A percentile compares a stretch with the other conserved stretches of the same genome.
These are phyloP conservation scores for Phlebopus sp. DNA, from an alignment of 1,284 basidiomycete species.

Conservation along the genomic window DNA sequence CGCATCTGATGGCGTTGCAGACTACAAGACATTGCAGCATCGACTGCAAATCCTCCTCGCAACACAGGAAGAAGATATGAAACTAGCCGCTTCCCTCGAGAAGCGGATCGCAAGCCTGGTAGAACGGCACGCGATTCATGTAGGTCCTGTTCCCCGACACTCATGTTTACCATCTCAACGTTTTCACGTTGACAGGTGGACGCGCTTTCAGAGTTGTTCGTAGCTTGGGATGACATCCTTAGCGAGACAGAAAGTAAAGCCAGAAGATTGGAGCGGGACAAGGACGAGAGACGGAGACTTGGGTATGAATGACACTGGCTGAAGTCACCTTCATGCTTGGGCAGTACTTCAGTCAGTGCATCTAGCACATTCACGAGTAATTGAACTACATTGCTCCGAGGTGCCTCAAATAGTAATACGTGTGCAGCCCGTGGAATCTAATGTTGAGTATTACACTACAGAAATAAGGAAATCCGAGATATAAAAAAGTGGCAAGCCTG, in stretches of 20 bases:
- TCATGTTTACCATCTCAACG: not conserved
- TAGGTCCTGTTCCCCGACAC: slow-evolving; percentile 32
- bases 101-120: slow-evolving; percentile 60
- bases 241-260: slow-evolving; percentile 59
- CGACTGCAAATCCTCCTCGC: slow-evolving; percentile 56
- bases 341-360: slow-evolving; percentile 11
- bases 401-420: slow-evolving; percentile 8
- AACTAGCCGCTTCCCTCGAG: slow-evolving; percentile 56
- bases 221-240: slow-evolving; percentile 75
- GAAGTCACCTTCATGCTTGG: too few species aligned
- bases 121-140: slow-evolving; percentile 66
- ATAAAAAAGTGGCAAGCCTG: slow-evolving; percentile 7
- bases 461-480: slow-evolving; percentile 8
- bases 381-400: slow-evolving; percentile 15
- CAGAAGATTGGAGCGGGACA: slow-evolving; percentile 54
- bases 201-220: slow-evolving; percentile 73
- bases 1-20: slow-evolving; percentile 30
- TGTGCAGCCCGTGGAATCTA: slow-evolving; percentile 13
- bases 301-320: slow-evolving; percentile 42
- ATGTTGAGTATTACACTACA: slow-evolving; percentile 20
- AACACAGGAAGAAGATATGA: slow-evolving; percentile 57
- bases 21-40: slow-evolving; percentile 60
- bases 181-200: slow-evolving; percentile 52
- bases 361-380: slow-evolving; percentile 19
- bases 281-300: slow-evolving; percentile 51